Conservation (phyloP, 805 yeast genomes). For the Lachancea cidri region DNA sequence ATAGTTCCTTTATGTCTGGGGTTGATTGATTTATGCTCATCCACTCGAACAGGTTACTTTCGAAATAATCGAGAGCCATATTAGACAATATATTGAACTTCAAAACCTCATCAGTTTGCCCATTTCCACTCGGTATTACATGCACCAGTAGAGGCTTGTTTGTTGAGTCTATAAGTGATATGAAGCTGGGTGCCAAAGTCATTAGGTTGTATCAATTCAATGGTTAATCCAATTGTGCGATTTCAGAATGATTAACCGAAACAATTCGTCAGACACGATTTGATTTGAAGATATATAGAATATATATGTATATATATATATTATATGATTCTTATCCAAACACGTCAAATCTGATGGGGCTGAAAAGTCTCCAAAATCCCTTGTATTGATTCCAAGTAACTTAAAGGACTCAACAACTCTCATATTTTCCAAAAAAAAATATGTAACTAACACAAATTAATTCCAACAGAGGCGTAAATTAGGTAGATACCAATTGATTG, state of each 20-base stretch:
- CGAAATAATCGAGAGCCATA: slow-evolving; percentile 31
- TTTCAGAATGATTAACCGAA: not conserved
- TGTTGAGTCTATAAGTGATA: slow-evolving; percentile 23
- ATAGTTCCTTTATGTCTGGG: slow-evolving; percentile 19
- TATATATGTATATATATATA: too few relatives aligned
- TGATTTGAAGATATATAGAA: too few relatives aligned
- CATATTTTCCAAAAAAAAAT: too few relatives aligned
- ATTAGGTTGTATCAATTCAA: not conserved
- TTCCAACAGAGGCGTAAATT: too few relatives aligned
- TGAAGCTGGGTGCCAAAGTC: slow-evolving; percentile 12
- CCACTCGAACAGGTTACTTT: slow-evolving; percentile 25
- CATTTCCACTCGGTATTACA: slow-evolving; percentile 13
- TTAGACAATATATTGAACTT: slow-evolving; percentile 31
- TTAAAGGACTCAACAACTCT: too few relatives aligned
- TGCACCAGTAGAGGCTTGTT: slow-evolving; percentile 27
- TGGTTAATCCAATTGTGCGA: not conserved
- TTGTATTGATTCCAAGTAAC: too few relatives aligned
- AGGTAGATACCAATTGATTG: too few relatives aligned
- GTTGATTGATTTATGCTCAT: slow-evolving; percentile 12
- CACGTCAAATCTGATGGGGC: too few relatives aligned
- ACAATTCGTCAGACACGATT: too few relatives aligned
- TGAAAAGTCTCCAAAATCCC: too few relatives aligned
- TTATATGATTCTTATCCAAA: too few relatives aligned
- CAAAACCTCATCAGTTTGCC: slow-evolving; percentile 20
- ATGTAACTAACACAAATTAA: too few relatives aligned